Evolutionary conservation across 129 eudicot genomes (phyloP), one percentile per base, ranked within the genome.

Genomic region (Chrysanthemum lavandulifolium): DNA sequence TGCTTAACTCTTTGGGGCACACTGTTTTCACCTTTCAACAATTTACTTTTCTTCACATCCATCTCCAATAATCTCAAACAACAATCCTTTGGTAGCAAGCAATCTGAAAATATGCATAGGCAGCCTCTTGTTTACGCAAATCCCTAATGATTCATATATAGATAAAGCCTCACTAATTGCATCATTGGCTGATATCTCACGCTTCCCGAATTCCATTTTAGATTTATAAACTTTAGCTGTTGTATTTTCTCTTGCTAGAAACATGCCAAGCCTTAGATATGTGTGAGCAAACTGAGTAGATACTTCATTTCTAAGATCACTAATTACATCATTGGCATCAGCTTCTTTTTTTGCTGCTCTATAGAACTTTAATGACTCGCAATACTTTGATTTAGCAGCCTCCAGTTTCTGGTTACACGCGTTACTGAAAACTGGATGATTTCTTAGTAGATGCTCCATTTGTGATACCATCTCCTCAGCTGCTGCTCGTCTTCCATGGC

Each of bases 201-300:
- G 88, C 76, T 84, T 93, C 71, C 80, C 83, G n/a, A 78, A 76
- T 23, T 83, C 95, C 76, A 76, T 71, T 68, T 81, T 89, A 61
- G 86, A 67, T 73, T 81, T 88, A 80, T 85, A 84, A 61, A 83
- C 91, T 83, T 86, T 86, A 13, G 94, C 91, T 1, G 73, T 73
- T 9, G 91, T 74, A 67, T 85, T 81, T 78, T 95, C 99, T 78
- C 88, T 73, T 4, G 97, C 91, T 40, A 95, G 70, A 72, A 95
- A 82, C 97, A 95, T 95, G 27, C 99, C 97, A 58, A 95, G 94
- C 71, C 90, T 83, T 63, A 95, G 77, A 85, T 90, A 90, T 2
- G 97, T 95, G 76, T 95, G 96, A 11, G 90, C 99, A 68, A 81
- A 86, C 80, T 95, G 99, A n/a, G 99, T 95, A 78, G 78, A 81